Evolutionary conservation across 1,139 yeast species (phyloP), one percentile per base, ranked within the genome.

Genomic region (Yamadazyma diddensiae): DNA sequence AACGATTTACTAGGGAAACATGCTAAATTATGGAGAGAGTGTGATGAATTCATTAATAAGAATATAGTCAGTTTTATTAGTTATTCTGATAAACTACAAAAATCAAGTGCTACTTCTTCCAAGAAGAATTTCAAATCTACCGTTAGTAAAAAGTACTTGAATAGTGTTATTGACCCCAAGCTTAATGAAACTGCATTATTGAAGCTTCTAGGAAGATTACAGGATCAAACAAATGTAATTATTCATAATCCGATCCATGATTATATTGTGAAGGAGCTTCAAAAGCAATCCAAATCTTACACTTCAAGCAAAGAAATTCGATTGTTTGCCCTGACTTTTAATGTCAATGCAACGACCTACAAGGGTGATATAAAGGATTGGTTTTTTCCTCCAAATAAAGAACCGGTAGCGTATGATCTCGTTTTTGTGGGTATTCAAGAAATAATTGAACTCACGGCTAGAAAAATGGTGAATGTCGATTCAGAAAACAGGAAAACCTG

Each of bases 361-460:
- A 70, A 71, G 9, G 82, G 74, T 1, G 75, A 72, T 43, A 57
- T 80, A n/a, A 53, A 57, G 2, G 55, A 64, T 2, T 80, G 88
- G 83, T 42, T 83, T 3, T 78, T 70, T 40, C 87, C 88, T 0
- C 36, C 36, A 10, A 34, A 27, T 19, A 16, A 33, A 39, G 29
- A 31, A 40, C 15, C 13, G 8, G 30, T 27, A 39, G 44, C 30
- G 9, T 57, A 85, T 36, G 97, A 90, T 53, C 53, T 92, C 13
- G 85, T 84, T 26, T 77, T 84, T 18, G 70, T 94, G 42, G 97
- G 96, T 2, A 65, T 94, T 35, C 96, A 94, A 56, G 99, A 94
- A 53, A 81, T 92, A 33, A 92, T 92, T 9, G 97, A 90, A 55
- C 64, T 94, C 31, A 82, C 90, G 4, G 87, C 99, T 0, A 86